Conservation (phyloP, 1,139 yeast species). For the Groenewaldozyma sp. region DNA sequence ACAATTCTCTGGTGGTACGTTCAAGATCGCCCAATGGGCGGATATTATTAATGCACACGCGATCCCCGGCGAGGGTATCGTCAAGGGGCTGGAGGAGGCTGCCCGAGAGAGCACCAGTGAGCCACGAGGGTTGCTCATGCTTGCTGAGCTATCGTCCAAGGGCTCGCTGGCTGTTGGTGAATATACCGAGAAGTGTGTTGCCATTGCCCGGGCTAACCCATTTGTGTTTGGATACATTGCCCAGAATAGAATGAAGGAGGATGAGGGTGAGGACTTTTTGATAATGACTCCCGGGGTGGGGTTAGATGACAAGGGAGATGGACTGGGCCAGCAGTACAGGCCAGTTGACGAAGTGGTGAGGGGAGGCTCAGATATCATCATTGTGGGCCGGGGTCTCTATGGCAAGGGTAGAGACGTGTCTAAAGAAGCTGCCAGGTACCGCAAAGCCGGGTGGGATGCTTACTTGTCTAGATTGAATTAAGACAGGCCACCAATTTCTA, state of each 20-base stretch:
- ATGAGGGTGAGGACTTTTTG: slow-evolving; percentile 68
- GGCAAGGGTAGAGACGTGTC: slow-evolving; percentile 93
- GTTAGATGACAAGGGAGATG: slow-evolving; percentile 93
- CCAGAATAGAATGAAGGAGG: slow-evolving; percentile 77
- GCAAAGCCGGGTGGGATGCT: slow-evolving; percentile 92
- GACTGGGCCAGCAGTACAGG: slow-evolving; percentile 92
- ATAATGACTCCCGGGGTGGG: slow-evolving; percentile 99
- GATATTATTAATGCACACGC: slow-evolving; percentile 98
- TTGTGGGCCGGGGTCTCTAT: slow-evolving; percentile 94
- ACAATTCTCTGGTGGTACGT: slow-evolving; percentile 87
- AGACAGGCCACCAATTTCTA: not conserved
- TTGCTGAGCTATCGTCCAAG: slow-evolving; percentile 89
- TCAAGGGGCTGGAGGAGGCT: slow-evolving; percentile 77
- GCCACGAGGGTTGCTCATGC: slow-evolving; percentile 78
- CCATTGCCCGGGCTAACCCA: slow-evolving; percentile 77
- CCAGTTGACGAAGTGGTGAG: slow-evolving; percentile 76
- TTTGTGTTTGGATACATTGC: slow-evolving; percentile 97
- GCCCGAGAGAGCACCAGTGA: slow-evolving; percentile 57
- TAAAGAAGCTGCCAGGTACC: slow-evolving; percentile 79
- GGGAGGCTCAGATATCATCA: slow-evolving; percentile 85
- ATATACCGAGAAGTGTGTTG: slow-evolving; percentile 78
- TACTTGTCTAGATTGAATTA: slow-evolving; percentile 31
- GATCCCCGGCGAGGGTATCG: slow-evolving; percentile 91
- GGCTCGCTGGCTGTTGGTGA: slow-evolving; percentile 92
- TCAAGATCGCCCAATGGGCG: slow-evolving; percentile 85